Base-by-base conservation (phyloP, 2,329 filamentous ascomycete species). In the Ceratocystis smalleyi region DNA sequence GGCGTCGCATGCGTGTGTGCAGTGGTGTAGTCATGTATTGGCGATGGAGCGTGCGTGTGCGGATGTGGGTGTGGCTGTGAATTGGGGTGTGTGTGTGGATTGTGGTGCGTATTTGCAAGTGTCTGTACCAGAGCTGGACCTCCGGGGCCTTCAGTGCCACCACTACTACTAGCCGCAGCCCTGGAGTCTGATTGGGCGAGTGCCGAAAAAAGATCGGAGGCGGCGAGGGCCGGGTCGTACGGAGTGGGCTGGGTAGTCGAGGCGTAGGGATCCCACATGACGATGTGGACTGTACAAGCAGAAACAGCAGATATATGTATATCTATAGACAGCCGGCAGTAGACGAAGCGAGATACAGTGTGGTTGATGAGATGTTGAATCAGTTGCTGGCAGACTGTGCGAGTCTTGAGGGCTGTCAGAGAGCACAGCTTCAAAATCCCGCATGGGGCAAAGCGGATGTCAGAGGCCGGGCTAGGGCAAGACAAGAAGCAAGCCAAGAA, bases 211-310 rank as follows among this genome's bases (percentile, higher is more conserved):
- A 51, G 17, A 27, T 40, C 32, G 32, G 55, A 32, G 51, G 17
- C 59, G 19, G 32, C 43, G 30, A 35, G 22, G 17, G 30, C 30
- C 24, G 63, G 47, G 54, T 64, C 24, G 55, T 61, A 61, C 5
- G 43, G 43, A 22, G 54, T 10, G 5, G 40, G 5, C 27, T 59
- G 32, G 5, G 43, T 51, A 24, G 35, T 62, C 17, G 62, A 49
- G 27, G 62, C 54, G 59, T 66, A 66, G 8, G 65, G 65, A 45
- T 66, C 65, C 65, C 65, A 66, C 65, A 66, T 66, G 40, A 30
- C 59, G 59, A 47, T 22, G 27, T 35, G 24, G 40, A 32, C 5
- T 7, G 40, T 15, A 43, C 32, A 40, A 24, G 30, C 15, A 12
- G 35, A 40, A 12, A 40, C 35, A 40, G 35, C 35, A 12, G 35